phyloP scores from a whole-genome alignment of 768 basidiomycete genomes.

The Suillus subalutaceus region DNA sequence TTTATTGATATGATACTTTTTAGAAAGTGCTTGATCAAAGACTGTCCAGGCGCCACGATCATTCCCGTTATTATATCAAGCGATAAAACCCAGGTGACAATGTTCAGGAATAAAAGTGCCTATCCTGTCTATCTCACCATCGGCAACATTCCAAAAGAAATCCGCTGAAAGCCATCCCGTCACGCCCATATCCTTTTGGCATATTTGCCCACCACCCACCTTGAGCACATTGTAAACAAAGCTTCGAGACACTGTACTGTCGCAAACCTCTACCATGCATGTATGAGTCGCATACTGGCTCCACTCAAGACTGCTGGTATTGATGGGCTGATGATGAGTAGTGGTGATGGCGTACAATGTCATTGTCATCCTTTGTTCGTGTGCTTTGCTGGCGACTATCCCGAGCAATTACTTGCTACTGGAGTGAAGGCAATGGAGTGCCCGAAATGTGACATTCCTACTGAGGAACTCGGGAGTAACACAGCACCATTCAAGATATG shows the following conservation, averaged over 20 bases:
- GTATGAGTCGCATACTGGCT: slow-evolving; percentile 31
- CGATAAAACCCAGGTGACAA: slow-evolving; percentile 16
- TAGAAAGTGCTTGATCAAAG: no score
- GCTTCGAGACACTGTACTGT: slow-evolving; percentile 28
- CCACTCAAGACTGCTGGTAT: slow-evolving; percentile 33
- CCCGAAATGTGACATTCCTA: slow-evolving; percentile 13
- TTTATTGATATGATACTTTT: no score
- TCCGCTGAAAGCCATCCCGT: background rate
- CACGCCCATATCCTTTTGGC: slow-evolving; percentile 7
- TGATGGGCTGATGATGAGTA: slow-evolving; percentile 33
- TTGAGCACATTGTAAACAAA: slow-evolving; percentile 13
- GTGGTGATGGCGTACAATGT: slow-evolving; percentile 41
- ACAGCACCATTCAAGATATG: background rate
- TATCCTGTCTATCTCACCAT: slow-evolving; percentile 26
- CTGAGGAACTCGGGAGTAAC: slow-evolving; percentile 4
- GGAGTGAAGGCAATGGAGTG: slow-evolving; percentile 19
- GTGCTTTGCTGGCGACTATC: slow-evolving; percentile 23
- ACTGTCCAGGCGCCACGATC: slow-evolving; percentile 10
- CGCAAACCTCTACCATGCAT: slow-evolving; percentile 42
- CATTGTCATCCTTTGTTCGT: slow-evolving; percentile 34
- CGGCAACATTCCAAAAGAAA: slow-evolving; percentile 45
- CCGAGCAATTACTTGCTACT: slow-evolving; percentile 21
- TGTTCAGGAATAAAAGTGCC: slow-evolving; percentile 23
- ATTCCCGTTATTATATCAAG: slow-evolving; percentile 26
- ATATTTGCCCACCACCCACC: slow-evolving; percentile 15